These are phyloP conservation scores for Aspergillus ostianus DNA, from an alignment of 495 filamentous ascomycete species.

Conservation along the genomic window DNA sequence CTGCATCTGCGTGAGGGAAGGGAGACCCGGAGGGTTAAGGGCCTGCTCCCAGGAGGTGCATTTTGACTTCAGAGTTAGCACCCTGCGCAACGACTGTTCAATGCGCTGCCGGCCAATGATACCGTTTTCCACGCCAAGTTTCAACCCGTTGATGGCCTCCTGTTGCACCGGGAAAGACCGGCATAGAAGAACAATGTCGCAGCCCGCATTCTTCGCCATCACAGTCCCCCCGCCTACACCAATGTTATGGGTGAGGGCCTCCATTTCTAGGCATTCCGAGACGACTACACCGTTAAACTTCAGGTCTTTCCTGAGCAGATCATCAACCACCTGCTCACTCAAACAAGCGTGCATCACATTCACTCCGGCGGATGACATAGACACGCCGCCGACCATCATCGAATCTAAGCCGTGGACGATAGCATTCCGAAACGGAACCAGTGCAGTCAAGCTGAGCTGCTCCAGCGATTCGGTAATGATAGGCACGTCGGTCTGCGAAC, in stretches of 20 bases:
- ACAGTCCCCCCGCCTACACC: slow-evolving; percentile 89
- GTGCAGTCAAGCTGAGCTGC: slow-evolving; percentile 76
- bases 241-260: slow-evolving; percentile 84
- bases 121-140: slow-evolving; percentile 80
- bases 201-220: slow-evolving; percentile 92
- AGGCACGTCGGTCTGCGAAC: slow-evolving; percentile 80
- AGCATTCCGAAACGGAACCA: slow-evolving; percentile 84
- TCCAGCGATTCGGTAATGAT: slow-evolving; percentile 90
- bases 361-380: slow-evolving; percentile 80
- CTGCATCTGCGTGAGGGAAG: slow-evolving; percentile 71
- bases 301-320: slow-evolving; percentile 74
- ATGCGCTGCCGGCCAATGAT: slow-evolving; percentile 76
- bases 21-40: slow-evolving; percentile 71
- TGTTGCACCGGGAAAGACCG: slow-evolving; percentile 81
- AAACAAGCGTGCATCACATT: slow-evolving; percentile 91
- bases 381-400: slow-evolving; percentile 90
- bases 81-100: slow-evolving; percentile 67
- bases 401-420: slow-evolving; percentile 80
- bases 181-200: slow-evolving; percentile 81
- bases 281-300: slow-evolving; percentile 89
- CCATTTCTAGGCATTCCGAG: slow-evolving; percentile 94
- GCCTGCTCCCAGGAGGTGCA: slow-evolving; percentile 85
- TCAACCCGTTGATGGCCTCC: slow-evolving; percentile 81
- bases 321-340: slow-evolving; percentile 86
- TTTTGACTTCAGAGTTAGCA: slow-evolving; percentile 70